Evolutionary conservation across 192 early-diverging fungal species (phyloP).

Genomic region (Backusella australiensis): DNA sequence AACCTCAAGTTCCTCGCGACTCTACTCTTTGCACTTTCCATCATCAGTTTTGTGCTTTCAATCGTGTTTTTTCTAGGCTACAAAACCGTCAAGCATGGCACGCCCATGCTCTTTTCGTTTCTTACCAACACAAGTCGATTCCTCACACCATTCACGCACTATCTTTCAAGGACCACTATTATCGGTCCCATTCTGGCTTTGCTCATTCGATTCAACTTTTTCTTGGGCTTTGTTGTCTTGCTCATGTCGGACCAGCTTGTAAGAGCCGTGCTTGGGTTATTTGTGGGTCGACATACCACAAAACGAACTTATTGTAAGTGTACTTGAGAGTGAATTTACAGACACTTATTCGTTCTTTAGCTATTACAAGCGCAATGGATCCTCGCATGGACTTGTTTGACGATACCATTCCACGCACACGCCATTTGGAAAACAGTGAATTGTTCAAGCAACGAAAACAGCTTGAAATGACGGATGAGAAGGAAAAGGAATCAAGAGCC

Average conservation of each 20-base stretch:
- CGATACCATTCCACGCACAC: slow-evolving; percentile 22
- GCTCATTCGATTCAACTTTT: slow-evolving; percentile 26
- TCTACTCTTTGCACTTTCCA: slow-evolving; percentile 14
- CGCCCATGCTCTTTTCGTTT: slow-evolving; percentile 16
- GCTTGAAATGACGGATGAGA: neutral
- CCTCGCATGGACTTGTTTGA: slow-evolving; percentile 29
- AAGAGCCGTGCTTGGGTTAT: slow-evolving; percentile 17
- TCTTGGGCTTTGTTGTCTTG: slow-evolving; percentile 26
- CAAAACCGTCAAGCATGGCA: slow-evolving; percentile 18
- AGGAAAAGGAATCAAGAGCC: slow-evolving; percentile 5
- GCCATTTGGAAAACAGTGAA: slow-evolving; percentile 18
- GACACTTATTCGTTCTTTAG: neutral
- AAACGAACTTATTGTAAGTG: slow-evolving; percentile 21
- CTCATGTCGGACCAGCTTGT: slow-evolving; percentile 24
- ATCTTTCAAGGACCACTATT: slow-evolving; percentile 13
- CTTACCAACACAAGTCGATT: slow-evolving; percentile 8
- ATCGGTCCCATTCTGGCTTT: slow-evolving; percentile 21
- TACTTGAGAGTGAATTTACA: too few relatives aligned
- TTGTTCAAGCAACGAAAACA: slow-evolving; percentile 21
- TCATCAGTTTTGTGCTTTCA: slow-evolving; percentile 14
- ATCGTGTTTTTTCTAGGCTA: slow-evolving; percentile 26
- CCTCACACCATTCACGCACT: slow-evolving; percentile 18
- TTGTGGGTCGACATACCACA: slow-evolving; percentile 30
- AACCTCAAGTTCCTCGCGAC: slow-evolving; percentile 15
- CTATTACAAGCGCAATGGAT: slow-evolving; percentile 31